A percentile compares a stretch with the other conserved stretches of the same genome.
These are phyloP conservation scores for Yamadazyma pseudoaaseri DNA, from an alignment of 1,139 yeast species.

Conservation along the genomic window DNA sequence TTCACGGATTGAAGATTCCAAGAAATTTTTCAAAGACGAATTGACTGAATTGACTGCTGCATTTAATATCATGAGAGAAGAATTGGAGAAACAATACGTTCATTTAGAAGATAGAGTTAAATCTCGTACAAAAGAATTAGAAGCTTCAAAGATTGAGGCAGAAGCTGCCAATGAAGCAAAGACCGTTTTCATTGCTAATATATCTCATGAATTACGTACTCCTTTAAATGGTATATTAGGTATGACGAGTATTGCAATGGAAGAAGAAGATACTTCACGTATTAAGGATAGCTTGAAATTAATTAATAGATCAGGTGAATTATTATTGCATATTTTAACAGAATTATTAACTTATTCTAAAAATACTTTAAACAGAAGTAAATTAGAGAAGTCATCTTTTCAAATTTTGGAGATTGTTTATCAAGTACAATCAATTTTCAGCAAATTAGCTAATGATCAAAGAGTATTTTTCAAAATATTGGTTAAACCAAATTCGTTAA, in stretches of 20 bases:
- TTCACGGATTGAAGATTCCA: constrained; percentile 52
- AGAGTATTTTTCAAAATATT: constrained; percentile 60
- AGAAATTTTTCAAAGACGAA: constrained; percentile 75
- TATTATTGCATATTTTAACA: constrained; percentile 80
- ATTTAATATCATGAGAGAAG: constrained; percentile 88
- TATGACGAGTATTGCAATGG: constrained; percentile 92
- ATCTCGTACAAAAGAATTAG: constrained; percentile 82
- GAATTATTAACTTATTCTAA: constrained; percentile 87
- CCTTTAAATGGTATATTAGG: constrained; percentile 96
- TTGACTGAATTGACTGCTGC: constrained; percentile 84
- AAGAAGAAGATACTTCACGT: constrained; percentile 66
- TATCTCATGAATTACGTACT: constrained; percentile 91
- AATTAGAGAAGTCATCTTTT: constrained; percentile 77
- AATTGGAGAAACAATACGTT: constrained; percentile 76
- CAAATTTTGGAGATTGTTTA: constrained; percentile 72
- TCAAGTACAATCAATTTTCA: constrained; percentile 85
- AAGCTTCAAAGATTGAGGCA: constrained; percentile 84
- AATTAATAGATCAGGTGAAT: constrained; percentile 85
- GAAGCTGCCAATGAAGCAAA: constrained; percentile 95
- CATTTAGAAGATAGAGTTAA: constrained; percentile 88
- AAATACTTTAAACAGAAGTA: constrained; percentile 84
- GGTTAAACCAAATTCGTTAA: constrained; percentile 57
- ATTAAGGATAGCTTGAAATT: constrained; percentile 68
- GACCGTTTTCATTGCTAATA: constrained; percentile 91
- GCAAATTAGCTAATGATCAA: constrained; percentile 78